These are phyloP conservation scores for Acephala macrosclerotiorum DNA, from an alignment of 2,329 filamentous ascomycete species.

Conservation along the genomic window DNA sequence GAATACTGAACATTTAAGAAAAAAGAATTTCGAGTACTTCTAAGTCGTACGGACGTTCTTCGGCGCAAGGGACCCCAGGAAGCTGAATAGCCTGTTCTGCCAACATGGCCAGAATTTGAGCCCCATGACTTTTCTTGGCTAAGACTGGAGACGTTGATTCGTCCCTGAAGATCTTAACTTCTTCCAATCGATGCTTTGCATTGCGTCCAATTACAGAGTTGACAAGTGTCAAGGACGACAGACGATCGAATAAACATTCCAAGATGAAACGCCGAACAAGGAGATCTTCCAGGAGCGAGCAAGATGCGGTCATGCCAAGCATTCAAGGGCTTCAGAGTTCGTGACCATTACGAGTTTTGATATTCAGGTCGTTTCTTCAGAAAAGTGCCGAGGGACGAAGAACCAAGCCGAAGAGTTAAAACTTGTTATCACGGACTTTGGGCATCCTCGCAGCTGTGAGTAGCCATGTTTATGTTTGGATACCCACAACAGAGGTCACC, in stretches of 20 bases:
- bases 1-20: not conserved
- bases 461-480: slow-evolving; percentile 2
- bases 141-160: not conserved
- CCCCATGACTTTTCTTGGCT: not conserved
- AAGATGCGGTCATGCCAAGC: slow-evolving; percentile 1
- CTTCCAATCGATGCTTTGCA: slow-evolving; percentile 6
- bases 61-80: not conserved
- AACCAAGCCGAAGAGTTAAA: not conserved
- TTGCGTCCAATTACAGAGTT: slow-evolving; percentile 6
- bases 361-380: not conserved
- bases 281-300: slow-evolving; percentile 7
- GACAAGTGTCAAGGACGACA: not conserved
- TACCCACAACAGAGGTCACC: slow-evolving; percentile 1
- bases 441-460: not conserved
- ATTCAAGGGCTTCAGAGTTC: not conserved
- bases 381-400: not conserved
- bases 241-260: slow-evolving; percentile 8
- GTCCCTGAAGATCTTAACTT: slow-evolving; percentile 7
- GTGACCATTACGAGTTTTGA: not conserved
- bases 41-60: not conserved
- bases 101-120: not conserved
- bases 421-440: not conserved
- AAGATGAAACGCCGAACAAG: not conserved
- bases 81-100: not conserved
- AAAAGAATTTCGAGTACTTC: not conserved